Percentiles rank a stretch among this genome's conserved stretches.
Evolutionary conservation across 805 yeast genomes (phyloP).

Genomic region (Komagataella ulmi): DNA sequence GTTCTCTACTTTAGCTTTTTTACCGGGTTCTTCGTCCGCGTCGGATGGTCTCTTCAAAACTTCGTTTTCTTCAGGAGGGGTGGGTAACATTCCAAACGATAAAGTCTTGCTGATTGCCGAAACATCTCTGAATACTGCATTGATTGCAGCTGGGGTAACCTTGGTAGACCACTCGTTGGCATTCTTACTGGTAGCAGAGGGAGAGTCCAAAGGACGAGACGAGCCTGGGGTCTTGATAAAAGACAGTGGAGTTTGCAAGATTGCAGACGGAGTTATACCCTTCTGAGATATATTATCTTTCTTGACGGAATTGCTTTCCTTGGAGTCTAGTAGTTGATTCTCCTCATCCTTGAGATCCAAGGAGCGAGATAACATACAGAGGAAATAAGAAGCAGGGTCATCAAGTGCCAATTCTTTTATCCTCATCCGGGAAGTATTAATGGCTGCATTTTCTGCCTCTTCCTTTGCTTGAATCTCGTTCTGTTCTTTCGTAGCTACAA

Average conservation of each 20-base stretch:
- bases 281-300: constrained; percentile 5
- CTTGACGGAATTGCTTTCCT: constrained; percentile 4
- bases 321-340: constrained; percentile 12
- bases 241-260: constrained; percentile 22
- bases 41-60: constrained; percentile 3
- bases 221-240: constrained; percentile 20
- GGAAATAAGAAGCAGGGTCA: constrained; percentile 35
- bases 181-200: background rate
- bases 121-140: constrained; percentile 32
- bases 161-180: constrained; percentile 19
- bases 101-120: constrained; percentile 19
- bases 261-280: constrained; percentile 24
- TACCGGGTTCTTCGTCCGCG: constrained; percentile 1
- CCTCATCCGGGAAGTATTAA: constrained; percentile 28
- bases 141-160: constrained; percentile 29
- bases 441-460: constrained; percentile 10
- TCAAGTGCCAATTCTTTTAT: constrained; percentile 30
- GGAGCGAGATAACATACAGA: constrained; percentile 36
- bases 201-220: constrained; percentile 2
- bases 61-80: constrained; percentile 21
- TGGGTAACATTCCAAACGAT: constrained; percentile 13
- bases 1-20: constrained; percentile 3
- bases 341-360: constrained; percentile 30
- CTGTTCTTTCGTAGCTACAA: constrained; percentile 16
- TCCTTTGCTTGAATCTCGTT: constrained; percentile 15